These are phyloP conservation scores for Priceomyces melissophilus DNA, from an alignment of 805 yeast species.

Conservation along the genomic window DNA sequence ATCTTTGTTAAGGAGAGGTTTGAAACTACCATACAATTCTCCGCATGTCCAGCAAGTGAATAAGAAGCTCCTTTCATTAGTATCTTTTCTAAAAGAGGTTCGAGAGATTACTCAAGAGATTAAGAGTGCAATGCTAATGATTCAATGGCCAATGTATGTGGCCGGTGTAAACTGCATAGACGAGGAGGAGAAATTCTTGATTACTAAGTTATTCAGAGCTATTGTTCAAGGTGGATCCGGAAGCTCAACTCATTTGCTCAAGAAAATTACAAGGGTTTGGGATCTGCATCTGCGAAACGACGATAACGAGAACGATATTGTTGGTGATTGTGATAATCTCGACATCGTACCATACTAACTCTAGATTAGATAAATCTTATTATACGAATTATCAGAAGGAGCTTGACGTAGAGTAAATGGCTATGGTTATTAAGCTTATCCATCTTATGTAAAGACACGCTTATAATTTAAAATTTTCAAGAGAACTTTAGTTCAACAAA, in stretches of 20 bases:
- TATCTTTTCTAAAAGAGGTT: constrained; percentile 18
- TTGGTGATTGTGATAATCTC: not conserved
- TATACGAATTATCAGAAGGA: constrained; percentile 3
- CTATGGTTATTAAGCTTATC: too few relatives aligned
- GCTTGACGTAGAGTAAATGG: too few relatives aligned
- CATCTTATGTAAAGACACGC: too few relatives aligned
- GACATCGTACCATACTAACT: constrained; percentile 1
- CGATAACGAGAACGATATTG: not conserved
- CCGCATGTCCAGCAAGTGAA: constrained; percentile 36
- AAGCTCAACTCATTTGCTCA: constrained; percentile 31
- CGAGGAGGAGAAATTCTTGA: constrained; percentile 22
- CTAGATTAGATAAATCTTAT: too few relatives aligned
- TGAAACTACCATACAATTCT: constrained; percentile 27
- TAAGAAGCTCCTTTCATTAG: constrained; percentile 21
- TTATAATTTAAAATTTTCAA: too few relatives aligned
- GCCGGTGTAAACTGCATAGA: constrained; percentile 39
- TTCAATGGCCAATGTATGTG: constrained; percentile 45
- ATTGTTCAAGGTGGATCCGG: constrained; percentile 39
- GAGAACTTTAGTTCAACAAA: too few relatives aligned
- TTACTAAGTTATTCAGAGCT: constrained; percentile 31
- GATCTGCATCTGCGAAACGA: not conserved
- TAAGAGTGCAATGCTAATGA: constrained; percentile 33
- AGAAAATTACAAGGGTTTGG: constrained; percentile 18
- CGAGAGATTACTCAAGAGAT: constrained; percentile 11
- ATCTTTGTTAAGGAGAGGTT: constrained; percentile 32